Conservation (phyloP, 176 grass and related monocot genomes). For the Paspalum notatum region DNA sequence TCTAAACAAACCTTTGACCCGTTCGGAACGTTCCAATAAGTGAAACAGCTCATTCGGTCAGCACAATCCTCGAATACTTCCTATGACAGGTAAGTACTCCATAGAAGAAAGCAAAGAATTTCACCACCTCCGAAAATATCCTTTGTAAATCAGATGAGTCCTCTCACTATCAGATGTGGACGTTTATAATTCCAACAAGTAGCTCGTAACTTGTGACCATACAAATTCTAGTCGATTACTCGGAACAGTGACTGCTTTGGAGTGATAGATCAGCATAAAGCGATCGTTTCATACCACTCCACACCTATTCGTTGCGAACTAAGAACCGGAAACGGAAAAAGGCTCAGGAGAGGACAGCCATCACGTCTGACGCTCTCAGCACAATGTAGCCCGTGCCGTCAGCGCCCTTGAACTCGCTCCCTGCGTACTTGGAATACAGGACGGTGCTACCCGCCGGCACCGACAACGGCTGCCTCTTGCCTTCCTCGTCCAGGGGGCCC, state of each 20-base stretch:
- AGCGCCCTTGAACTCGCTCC: constrained; percentile 62
- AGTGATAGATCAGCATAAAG: constrained; percentile 18
- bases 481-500: constrained; percentile 68
- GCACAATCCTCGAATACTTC: no score
- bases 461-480: constrained; percentile 57
- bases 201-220: neutral
- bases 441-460: constrained; percentile 50
- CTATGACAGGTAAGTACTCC: no score
- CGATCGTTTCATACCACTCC: constrained; percentile 14
- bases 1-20: no score
- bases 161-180: neutral
- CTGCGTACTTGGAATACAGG: constrained; percentile 76
- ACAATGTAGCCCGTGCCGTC: constrained; percentile 69
- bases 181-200: neutral
- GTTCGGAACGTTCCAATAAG: no score
- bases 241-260: neutral
- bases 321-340: neutral
- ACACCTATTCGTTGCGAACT: neutral
- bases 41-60: no score
- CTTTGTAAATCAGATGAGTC: neutral
- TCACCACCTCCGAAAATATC: neutral
- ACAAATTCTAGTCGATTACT: constrained; percentile 3
- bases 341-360: constrained; percentile 65
- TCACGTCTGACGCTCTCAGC: constrained; percentile 66
- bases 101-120: neutral